A percentile compares a stretch with the other conserved stretches of the same genome.
phyloP scores from a whole-genome alignment of 2,329 filamentous ascomycete species.

The Cryoendolithus antarcticus region DNA sequence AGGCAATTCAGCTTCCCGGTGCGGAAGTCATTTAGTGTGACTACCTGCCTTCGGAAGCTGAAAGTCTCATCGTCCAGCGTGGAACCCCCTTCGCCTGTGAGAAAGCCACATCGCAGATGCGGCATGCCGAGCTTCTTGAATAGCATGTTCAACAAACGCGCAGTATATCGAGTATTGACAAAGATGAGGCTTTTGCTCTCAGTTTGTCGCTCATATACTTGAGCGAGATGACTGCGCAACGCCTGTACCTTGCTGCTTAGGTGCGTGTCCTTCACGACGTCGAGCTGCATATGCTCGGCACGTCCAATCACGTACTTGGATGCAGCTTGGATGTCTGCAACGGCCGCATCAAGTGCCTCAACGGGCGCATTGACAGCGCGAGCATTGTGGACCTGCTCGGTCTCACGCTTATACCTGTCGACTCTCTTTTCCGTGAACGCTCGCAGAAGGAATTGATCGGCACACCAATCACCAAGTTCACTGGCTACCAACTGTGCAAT shows the following conservation, averaged over 20 bases:
- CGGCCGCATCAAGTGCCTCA: constrained; percentile 39
- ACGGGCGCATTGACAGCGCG: constrained; percentile 16
- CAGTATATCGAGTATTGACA: constrained; percentile 66
- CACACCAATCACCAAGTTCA: constrained; percentile 70
- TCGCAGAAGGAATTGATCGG: constrained; percentile 49
- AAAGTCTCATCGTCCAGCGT: constrained; percentile 42
- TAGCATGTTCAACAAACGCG: constrained; percentile 57
- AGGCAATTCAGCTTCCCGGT: constrained; percentile 48
- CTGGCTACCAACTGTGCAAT: constrained; percentile 49
- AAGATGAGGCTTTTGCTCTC: constrained; percentile 74
- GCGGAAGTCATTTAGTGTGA: constrained; percentile 55
- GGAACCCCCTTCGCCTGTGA: constrained; percentile 48
- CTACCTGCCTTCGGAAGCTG: constrained; percentile 61
- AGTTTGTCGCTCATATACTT: constrained; percentile 48
- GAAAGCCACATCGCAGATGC: constrained; percentile 47
- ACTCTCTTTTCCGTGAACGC: constrained; percentile 4
- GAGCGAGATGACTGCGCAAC: constrained; percentile 48
- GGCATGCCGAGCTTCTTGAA: constrained; percentile 47
- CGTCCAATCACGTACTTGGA: constrained; percentile 24
- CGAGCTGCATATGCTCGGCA: constrained; percentile 6
- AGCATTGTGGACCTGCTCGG: constrained; percentile 22
- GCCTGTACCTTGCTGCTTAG: constrained; percentile 63
- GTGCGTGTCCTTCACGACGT: constrained; percentile 12
- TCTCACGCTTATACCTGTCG: constrained; percentile 12
- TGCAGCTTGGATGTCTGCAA: constrained; percentile 47